Evolutionary conservation across 2,329 filamentous ascomycete genomes (phyloP).

Genomic region (Helotiales sp.): DNA sequence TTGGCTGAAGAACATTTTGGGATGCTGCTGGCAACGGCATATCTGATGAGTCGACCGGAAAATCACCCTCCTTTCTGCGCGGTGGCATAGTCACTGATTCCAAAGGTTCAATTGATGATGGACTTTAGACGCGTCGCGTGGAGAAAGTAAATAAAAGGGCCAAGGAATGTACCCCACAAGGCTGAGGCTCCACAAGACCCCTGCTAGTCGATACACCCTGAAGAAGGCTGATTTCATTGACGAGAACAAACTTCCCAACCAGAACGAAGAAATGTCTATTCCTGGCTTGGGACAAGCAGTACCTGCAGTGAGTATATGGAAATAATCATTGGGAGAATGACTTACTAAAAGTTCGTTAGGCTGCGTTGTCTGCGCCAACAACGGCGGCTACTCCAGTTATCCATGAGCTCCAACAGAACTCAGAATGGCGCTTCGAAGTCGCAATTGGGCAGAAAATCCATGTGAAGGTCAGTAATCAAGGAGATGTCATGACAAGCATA

Average conservation of each 20-base stretch:
- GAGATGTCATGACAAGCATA: background rate
- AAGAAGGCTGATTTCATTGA: slow-evolving; percentile 11
- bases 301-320: slow-evolving; percentile 54
- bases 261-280: slow-evolving; percentile 65
- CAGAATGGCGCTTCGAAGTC: slow-evolving; percentile 82
- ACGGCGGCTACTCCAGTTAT: slow-evolving; percentile 48
- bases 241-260: slow-evolving; percentile 6
- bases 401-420: slow-evolving; percentile 64
- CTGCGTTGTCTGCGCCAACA: slow-evolving; percentile 35
- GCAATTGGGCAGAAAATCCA: slow-evolving; percentile 57
- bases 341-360: slow-evolving; percentile 31
- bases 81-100: background rate
- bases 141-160: slow-evolving; percentile 3
- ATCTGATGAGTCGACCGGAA: background rate
- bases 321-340: slow-evolving; percentile 14
- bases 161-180: slow-evolving; percentile 19
- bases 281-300: slow-evolving; percentile 74
- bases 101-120: background rate
- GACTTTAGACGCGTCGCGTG: background rate
- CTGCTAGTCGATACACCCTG: background rate
- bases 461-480: slow-evolving; percentile 53
- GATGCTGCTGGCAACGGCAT: background rate
- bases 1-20: background rate
- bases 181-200: slow-evolving; percentile 27
- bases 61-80: background rate